These are phyloP conservation scores for Penicillium turbatum DNA, from an alignment of 495 filamentous ascomycete species.

Conservation along the genomic window DNA sequence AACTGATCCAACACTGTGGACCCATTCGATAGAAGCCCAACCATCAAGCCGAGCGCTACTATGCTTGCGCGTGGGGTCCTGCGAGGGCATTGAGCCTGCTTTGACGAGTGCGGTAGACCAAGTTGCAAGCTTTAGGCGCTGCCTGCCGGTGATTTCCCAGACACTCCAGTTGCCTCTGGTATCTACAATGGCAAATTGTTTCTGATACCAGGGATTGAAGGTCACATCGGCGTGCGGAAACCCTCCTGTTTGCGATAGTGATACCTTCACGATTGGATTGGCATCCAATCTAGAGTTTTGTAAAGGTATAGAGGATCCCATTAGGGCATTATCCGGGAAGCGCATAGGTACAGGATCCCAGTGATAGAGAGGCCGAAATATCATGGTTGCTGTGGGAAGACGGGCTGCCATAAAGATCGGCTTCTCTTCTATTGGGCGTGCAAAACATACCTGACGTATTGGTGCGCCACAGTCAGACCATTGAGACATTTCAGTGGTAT, in stretches of 20 bases:
- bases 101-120: constrained; percentile 23
- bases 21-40: constrained; percentile 52
- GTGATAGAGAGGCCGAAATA: constrained; percentile 56
- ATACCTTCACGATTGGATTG: constrained; percentile 57
- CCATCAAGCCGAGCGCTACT: constrained; percentile 38
- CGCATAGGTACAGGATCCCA: constrained; percentile 26
- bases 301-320: constrained; percentile 8
- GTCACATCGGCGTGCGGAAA: constrained; percentile 63
- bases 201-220: constrained; percentile 71
- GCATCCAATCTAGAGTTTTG: constrained; percentile 54
- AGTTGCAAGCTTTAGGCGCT: constrained; percentile 28
- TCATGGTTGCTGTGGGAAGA: constrained; percentile 48
- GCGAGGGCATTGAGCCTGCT: constrained; percentile 29
- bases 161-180: constrained; percentile 68
- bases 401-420: constrained; percentile 61
- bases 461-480: constrained; percentile 54
- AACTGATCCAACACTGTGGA: constrained; percentile 39
- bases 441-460: constrained; percentile 66
- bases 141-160: constrained; percentile 58
- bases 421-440: constrained; percentile 43
- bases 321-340: constrained; percentile 18
- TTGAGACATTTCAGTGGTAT: constrained; percentile 42
- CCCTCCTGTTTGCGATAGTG: constrained; percentile 50
- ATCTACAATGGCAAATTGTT: constrained; percentile 71
- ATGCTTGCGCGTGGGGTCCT: constrained; percentile 19